phyloP scores from a whole-genome alignment of 257 asterid species.

The Solanum ossicruentum region DNA sequence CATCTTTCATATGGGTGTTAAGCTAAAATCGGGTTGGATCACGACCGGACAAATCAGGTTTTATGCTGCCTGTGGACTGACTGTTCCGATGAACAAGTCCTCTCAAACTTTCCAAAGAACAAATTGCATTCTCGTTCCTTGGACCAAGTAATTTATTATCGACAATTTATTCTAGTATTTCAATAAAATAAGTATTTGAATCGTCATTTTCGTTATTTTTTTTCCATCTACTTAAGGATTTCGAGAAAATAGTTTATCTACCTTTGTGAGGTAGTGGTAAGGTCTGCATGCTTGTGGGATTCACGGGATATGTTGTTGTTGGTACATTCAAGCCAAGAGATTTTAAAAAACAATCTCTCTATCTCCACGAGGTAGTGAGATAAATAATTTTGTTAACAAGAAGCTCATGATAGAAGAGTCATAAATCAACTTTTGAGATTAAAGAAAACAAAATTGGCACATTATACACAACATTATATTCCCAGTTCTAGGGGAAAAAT shows the following conservation, averaged over 20 bases:
- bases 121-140: conserved; percentile 26
- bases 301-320: no score
- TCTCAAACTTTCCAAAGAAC: conserved; percentile 21
- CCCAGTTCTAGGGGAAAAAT: background rate
- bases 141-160: background rate
- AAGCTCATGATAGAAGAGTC: background rate
- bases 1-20: conserved; percentile 21
- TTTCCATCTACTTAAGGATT: no score
- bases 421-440: background rate
- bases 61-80: conserved; percentile 45
- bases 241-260: no score
- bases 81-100: conserved; percentile 36
- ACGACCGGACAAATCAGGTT: conserved; percentile 39
- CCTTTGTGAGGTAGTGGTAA: no score
- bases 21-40: conserved; percentile 40
- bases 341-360: no score
- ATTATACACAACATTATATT: background rate
- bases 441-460: background rate
- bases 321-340: no score
- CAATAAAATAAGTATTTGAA: no score
- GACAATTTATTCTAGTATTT: no score
- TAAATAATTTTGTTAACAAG: background rate
- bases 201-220: no score
- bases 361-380: no score
- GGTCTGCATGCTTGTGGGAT: rapidly evolving